Conservation (phyloP, 2,329 filamentous ascomycete species). For the Arthrinium puccinioides region DNA sequence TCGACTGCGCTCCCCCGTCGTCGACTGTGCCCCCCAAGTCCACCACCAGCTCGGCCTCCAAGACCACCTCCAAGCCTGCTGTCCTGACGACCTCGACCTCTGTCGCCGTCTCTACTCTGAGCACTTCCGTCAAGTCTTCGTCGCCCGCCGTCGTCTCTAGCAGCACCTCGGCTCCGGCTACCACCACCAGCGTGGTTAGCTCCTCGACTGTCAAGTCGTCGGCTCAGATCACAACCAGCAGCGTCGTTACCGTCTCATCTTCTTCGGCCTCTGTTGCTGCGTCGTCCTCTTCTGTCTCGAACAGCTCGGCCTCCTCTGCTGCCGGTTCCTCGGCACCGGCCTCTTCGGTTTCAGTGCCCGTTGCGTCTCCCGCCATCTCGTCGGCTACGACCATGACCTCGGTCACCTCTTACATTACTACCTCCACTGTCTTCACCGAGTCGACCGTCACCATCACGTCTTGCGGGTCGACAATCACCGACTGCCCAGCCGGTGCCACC, state of each 20-base stretch:
- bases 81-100: slow-evolving; percentile 15
- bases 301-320: slow-evolving; percentile 6
- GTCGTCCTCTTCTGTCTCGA: slow-evolving; percentile 6
- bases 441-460: slow-evolving; percentile 41
- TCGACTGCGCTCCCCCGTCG: slow-evolving; percentile 54
- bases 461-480: slow-evolving; percentile 42
- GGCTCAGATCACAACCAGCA: slow-evolving; percentile 9
- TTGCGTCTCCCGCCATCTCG: not conserved
- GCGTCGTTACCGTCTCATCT: slow-evolving; percentile 14
- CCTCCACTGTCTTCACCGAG: slow-evolving; percentile 45
- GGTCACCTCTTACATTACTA: slow-evolving; percentile 31
- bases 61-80: slow-evolving; percentile 9
- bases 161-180: slow-evolving; percentile 7
- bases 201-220: slow-evolving; percentile 4
- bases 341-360: not conserved
- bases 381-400: slow-evolving; percentile 6
- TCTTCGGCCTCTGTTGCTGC: not conserved
- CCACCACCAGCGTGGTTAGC: slow-evolving; percentile 11
- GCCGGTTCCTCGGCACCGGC: slow-evolving; percentile 8
- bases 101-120: slow-evolving; percentile 8
- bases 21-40: slow-evolving; percentile 20
- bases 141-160: slow-evolving; percentile 8
- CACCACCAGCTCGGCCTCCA: slow-evolving; percentile 8
- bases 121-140: slow-evolving; percentile 4
- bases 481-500: slow-evolving; percentile 37